A percentile compares a stretch with the other conserved stretches of the same genome.
phyloP scores from a whole-genome alignment of 495 filamentous ascomycete genomes.

The Pseudoneurospora amorphoporcata region DNA sequence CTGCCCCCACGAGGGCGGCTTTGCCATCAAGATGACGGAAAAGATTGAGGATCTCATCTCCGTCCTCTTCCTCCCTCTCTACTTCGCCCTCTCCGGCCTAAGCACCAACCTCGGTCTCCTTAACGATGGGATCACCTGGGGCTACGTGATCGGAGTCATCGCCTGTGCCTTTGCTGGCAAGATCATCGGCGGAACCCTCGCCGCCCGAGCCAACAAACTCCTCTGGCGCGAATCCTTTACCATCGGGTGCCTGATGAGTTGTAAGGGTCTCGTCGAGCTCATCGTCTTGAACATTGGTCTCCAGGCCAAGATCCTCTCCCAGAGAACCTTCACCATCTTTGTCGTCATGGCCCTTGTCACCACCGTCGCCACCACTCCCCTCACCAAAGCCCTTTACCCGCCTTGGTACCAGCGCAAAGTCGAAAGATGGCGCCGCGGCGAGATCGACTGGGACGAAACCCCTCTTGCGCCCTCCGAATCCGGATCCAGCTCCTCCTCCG shows the following conservation, averaged over 20 bases:
- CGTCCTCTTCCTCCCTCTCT: constrained; percentile 84
- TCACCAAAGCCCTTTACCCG: constrained; percentile 71
- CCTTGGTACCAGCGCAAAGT: constrained; percentile 86
- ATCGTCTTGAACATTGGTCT: constrained; percentile 96
- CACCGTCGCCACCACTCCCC: constrained; percentile 81
- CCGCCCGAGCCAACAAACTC: constrained; percentile 65
- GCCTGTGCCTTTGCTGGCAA: constrained; percentile 78
- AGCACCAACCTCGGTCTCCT: constrained; percentile 83
- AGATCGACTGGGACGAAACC: constrained; percentile 89
- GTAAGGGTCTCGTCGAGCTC: constrained; percentile 90
- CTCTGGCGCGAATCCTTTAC: constrained; percentile 90
- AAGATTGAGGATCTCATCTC: constrained; percentile 92
- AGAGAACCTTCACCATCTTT: constrained; percentile 90
- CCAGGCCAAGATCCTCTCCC: constrained; percentile 80
- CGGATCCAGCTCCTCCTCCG: constrained; percentile 27
- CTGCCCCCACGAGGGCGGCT: constrained; percentile 89
- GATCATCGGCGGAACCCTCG: constrained; percentile 73
- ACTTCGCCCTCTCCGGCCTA: constrained; percentile 88
- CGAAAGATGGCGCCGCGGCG: constrained; percentile 79
- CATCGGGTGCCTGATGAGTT: constrained; percentile 93
- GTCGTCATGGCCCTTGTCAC: constrained; percentile 96
- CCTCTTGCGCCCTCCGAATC: constrained; percentile 33
- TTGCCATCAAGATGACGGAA: constrained; percentile 88
- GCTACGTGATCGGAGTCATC: constrained; percentile 79
- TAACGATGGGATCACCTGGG: constrained; percentile 78